phyloP scores from a whole-genome alignment of 192 early-diverging fungal species.

The Phlyctochytrium arcticum region DNA sequence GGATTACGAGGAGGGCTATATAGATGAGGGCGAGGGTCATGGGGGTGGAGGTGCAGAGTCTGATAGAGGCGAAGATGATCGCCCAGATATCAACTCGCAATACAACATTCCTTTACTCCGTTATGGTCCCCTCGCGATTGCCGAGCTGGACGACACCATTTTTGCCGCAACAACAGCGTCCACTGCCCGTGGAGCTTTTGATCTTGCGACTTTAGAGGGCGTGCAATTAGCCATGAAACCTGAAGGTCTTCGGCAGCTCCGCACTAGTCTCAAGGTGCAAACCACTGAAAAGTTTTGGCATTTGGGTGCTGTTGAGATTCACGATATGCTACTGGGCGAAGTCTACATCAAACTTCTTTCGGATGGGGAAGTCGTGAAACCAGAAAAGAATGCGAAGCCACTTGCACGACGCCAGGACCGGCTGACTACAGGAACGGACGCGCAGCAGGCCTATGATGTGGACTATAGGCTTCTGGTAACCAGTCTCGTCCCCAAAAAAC shows the following conservation, averaged over 20 bases:
- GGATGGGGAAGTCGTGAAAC: constrained; percentile 23
- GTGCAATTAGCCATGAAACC: constrained; percentile 25
- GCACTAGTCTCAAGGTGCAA: constrained; percentile 42
- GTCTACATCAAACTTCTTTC: constrained; percentile 29
- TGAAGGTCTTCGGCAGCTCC: constrained; percentile 20
- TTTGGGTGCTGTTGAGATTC: constrained; percentile 39
- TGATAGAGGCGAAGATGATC: constrained; percentile 2
- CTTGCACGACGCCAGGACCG: background rate
- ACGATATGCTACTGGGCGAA: constrained; percentile 34
- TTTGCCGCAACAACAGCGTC: constrained; percentile 2
- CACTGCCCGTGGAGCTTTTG: constrained; percentile 18
- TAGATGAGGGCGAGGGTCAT: constrained; percentile 4
- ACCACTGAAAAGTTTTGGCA: constrained; percentile 45
- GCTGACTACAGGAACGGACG: background rate
- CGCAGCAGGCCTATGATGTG: constrained; percentile 32
- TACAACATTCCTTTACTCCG: constrained; percentile 15
- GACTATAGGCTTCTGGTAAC: constrained; percentile 41
- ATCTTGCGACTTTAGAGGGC: constrained; percentile 29
- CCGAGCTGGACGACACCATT: constrained; percentile 43
- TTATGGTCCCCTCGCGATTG: constrained; percentile 43
- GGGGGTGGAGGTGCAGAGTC: background rate
- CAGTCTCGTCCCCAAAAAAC: constrained; percentile 37
- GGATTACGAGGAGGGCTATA: constrained; percentile 41
- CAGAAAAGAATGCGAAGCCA: constrained; percentile 6
- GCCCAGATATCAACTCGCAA: background rate